Evolutionary conservation across 495 filamentous ascomycete genomes (phyloP).

Genomic region (Aspergillus taichungensis): DNA sequence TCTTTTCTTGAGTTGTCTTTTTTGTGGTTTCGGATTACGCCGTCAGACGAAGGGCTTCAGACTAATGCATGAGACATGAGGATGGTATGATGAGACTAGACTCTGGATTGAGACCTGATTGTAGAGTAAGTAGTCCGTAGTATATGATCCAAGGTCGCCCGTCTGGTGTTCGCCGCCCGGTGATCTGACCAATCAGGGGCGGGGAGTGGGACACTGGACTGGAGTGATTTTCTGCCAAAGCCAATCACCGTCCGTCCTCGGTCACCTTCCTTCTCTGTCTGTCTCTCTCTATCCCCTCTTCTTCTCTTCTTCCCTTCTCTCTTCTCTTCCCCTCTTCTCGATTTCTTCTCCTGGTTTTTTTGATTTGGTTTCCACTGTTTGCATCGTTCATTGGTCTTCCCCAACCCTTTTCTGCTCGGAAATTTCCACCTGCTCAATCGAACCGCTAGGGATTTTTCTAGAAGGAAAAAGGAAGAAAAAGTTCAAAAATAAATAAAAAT

Average conservation of each 20-base stretch:
- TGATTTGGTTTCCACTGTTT: background rate
- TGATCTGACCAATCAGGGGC: background rate
- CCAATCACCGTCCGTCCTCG: too few species aligned
- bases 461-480: background rate
- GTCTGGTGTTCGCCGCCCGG: background rate
- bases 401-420: background rate
- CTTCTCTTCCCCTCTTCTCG: background rate
- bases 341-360: background rate
- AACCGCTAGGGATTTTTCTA: background rate
- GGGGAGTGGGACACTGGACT: too few species aligned
- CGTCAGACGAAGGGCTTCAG: constrained; percentile 16
- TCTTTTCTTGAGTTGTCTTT: constrained; percentile 4
- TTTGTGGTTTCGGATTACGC: background rate
- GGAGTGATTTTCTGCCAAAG: too few species aligned
- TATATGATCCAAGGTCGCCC: too few species aligned
- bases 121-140: too few species aligned
- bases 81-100: constrained; percentile 7
- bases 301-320: background rate
- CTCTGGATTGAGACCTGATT: too few species aligned
- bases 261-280: background rate
- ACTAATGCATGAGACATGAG: constrained; percentile 21
- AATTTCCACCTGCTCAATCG: background rate
- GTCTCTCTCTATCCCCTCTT: background rate
- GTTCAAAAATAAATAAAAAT: constrained; percentile 2
- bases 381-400: background rate